phyloP scores from a whole-genome alignment of 1,284 basidiomycete genomes.

The Mrakiaceae sp. region DNA sequence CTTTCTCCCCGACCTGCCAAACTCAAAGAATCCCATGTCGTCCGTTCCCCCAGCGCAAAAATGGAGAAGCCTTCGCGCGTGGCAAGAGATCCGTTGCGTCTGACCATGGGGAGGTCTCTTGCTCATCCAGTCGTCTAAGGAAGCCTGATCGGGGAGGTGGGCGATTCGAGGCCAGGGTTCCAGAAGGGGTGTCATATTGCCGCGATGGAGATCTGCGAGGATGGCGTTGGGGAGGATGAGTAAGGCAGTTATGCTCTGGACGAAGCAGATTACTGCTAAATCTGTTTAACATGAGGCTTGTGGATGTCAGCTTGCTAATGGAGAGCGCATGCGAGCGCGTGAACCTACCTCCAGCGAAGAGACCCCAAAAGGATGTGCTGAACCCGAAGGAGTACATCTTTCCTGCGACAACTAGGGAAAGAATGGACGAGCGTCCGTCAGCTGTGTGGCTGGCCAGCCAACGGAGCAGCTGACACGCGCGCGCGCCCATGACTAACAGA shows the following conservation, averaged over 20 bases:
- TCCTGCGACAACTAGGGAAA: too few relatives aligned
- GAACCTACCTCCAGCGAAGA: constrained; percentile 9
- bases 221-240: constrained; percentile 7
- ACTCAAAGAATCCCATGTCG: constrained; percentile 5
- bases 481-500: neutral
- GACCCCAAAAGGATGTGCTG: constrained; percentile 13
- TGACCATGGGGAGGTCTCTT: too few relatives aligned
- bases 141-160: constrained; percentile 3
- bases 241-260: constrained; percentile 9
- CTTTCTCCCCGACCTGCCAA: neutral
- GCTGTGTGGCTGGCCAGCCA: too few relatives aligned
- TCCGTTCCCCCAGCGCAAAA: constrained; percentile 10
- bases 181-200: neutral
- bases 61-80: neutral
- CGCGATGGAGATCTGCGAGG: neutral
- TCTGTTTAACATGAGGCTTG: neutral
- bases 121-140: too few relatives aligned
- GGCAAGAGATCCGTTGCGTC: neutral
- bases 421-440: too few relatives aligned
- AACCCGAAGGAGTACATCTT: constrained; percentile 1
- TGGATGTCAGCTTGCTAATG: too few relatives aligned
- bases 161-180: constrained; percentile 8
- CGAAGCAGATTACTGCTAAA: constrained; percentile 13
- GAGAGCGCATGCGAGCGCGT: too few relatives aligned
- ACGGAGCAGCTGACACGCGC: too few relatives aligned